Base-by-base conservation (phyloP, 75 land plant species). In the Cunninghamia lanceolata region DNA sequence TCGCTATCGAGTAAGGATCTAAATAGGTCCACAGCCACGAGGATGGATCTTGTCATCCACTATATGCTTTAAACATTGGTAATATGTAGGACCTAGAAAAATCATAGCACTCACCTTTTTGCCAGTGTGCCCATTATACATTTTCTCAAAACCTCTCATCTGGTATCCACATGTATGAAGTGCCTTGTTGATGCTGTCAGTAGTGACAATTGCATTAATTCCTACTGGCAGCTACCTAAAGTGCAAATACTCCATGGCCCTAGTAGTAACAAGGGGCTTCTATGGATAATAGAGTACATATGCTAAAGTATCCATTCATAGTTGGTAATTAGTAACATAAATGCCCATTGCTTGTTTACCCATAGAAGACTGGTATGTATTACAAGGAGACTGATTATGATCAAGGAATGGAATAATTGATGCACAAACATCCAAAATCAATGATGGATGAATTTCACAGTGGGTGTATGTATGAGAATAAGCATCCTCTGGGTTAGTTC, bases 41-140 rank as follows among this genome's bases (percentile, higher is more conserved):
- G 99, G 96, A 73, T 98, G 97, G 83, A 98, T 98, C 87, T 98
- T 98, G 80, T 98, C 99, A 86, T 98, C 99, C 83, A 98, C 98
- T 97, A 98, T 98, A 75, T 98, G 98, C 93, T 98, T 98, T 76
- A 98, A 86, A 35, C 98, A 91, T 82, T 96, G 99, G 85, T 98
- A n/a, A n/a, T n/a, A n/a, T n/a, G n/a, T n/a, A n/a, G n/a, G n/a
- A n/a, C n/a, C n/a, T n/a, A n/a, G n/a, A n/a, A n/a, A n/a, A n/a
- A n/a, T n/a, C n/a, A n/a, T n/a, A n/a, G n/a, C n/a, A n/a, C n/a
- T n/a, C n/a, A n/a, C n/a, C n/a, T n/a, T n/a, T n/a, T n/a, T n/a
- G n/a, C n/a, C n/a, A 98, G 98, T 98, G 82, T 98, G 99, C 19
- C 99, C 99, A 92, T 98, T 96, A 83, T 98, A 98, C 98, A 98